Base-by-base conservation (phyloP, 106 monocot genomes). In the Phalaenopsis aphrodite region DNA sequence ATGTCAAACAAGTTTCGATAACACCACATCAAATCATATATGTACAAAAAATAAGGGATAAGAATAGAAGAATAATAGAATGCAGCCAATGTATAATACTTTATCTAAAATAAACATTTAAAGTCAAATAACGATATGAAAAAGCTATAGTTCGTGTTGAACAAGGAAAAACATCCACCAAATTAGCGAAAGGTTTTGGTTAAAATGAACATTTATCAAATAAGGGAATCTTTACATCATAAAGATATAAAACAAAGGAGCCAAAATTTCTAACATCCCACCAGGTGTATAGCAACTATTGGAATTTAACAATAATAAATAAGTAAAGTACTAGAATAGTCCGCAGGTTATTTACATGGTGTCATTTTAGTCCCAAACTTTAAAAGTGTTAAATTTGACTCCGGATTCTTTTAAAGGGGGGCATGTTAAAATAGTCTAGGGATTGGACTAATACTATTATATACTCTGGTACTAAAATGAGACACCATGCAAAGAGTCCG, bases 91-190 rank as follows among this genome's bases (percentile, higher is more conserved):
- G 39, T 41, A 69, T 65, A 39, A 39, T 69, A 69, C 39, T 69
- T 69, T 38, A 39, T 69, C 69, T 38, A 69, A 19, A 38, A 69
- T 69, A 69, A 39, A 69, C 69, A 69, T 69, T 69, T 69, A 38
- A 38, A 69, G 69, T 0, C 36, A 38, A 36, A 38, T 39, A 39
- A 69, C 14, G 69, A 69, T 36, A 69, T 36, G 5, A 69, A 6
- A 3, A 69, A 37, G 11, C 36, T 38, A 39, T 21, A 61, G 15
- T 39, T 9, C 39, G 5, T 69, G 15, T 38, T 37, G 38, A 10
- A 69, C 3, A 69, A 38, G 1, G 69, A 69, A 11, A 39, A 69
- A 21, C 38, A 69, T 39, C 69, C 69, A 38, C 39, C 64, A 65
- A 65, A 10, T 23, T 69, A 69, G 14, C n/a, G 3, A 61, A 21